phyloP scores from a whole-genome alignment of 129 eudicot genomes.

The Mikania micrantha region DNA sequence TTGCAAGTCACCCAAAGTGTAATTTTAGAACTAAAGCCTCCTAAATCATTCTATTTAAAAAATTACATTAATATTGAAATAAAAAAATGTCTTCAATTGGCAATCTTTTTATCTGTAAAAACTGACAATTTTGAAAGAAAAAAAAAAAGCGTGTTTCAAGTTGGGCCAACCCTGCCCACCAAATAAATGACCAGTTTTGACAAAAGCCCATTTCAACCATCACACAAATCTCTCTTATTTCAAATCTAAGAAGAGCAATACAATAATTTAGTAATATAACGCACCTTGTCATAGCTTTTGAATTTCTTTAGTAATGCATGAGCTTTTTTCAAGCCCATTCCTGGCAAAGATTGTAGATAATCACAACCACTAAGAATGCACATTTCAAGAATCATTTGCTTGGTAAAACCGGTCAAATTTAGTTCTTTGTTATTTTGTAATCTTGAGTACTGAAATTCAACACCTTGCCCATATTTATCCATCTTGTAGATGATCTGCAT shows the following conservation, averaged over 20 bases:
- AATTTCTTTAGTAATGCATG: slow-evolving; percentile 70
- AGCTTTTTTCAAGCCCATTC: slow-evolving; percentile 96
- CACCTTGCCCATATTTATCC: slow-evolving; percentile 98
- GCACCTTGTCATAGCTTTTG: slow-evolving; percentile 67
- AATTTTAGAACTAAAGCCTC: background rate
- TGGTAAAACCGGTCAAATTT: slow-evolving; percentile 60
- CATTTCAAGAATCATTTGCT: slow-evolving; percentile 92
- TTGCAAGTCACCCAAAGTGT: background rate
- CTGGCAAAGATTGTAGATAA: slow-evolving; percentile 86
- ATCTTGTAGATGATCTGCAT: slow-evolving; percentile 87
- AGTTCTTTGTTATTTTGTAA: slow-evolving; percentile 69
- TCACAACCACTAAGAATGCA: slow-evolving; percentile 95
- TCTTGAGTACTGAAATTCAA: slow-evolving; percentile 60
- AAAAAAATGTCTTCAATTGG: background rate
- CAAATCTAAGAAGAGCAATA: background rate
- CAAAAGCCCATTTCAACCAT: background rate
- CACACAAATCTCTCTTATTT: background rate
- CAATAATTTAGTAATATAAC: background rate
- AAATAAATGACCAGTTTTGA: background rate
- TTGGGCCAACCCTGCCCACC: background rate
- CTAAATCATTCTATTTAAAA: background rate
- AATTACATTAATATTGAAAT: background rate
- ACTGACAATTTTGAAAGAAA: background rate
- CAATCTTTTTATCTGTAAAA: background rate
- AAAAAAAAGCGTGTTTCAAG: background rate